Evolutionary conservation across 2,329 filamentous ascomycete species (phyloP).

Genomic region (Penicillium sp.): DNA sequence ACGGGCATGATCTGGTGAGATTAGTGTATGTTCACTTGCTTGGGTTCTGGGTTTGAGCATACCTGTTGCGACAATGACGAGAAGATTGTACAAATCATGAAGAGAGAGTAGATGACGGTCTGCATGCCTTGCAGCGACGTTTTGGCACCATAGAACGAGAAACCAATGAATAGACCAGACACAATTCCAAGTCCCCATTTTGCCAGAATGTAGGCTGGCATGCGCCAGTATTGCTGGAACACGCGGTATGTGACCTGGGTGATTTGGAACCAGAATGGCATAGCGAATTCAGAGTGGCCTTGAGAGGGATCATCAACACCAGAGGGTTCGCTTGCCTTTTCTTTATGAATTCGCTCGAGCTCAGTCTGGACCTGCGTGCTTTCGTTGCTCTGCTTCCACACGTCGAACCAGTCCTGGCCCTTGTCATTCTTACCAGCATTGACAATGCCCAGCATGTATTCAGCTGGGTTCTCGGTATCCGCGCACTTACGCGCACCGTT

Average conservation of each 20-base stretch:
- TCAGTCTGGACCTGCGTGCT: conserved; percentile 54
- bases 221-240: conserved; percentile 88
- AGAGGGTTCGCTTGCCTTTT: conserved; percentile 37
- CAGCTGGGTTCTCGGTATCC: conserved; percentile 66
- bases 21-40: background rate
- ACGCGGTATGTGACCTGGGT: conserved; percentile 66
- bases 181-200: conserved; percentile 66
- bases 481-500: conserved; percentile 60
- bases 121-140: conserved; percentile 74
- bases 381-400: conserved; percentile 60
- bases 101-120: conserved; percentile 82
- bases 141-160: conserved; percentile 70
- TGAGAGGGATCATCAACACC: conserved; percentile 39
- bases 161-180: conserved; percentile 71
- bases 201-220: conserved; percentile 78
- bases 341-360: conserved; percentile 55
- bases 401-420: conserved; percentile 57
- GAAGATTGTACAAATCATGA: conserved; percentile 77
- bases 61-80: conserved; percentile 22
- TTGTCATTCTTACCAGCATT: conserved; percentile 31
- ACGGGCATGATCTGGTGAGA: conserved; percentile 64
- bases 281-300: conserved; percentile 71
- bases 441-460: conserved; percentile 67
- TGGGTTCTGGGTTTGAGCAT: background rate
- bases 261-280: conserved; percentile 66